Evolutionary conservation across 139 green algal genomes (phyloP).

Genomic region (Chlamydomonas incerta): DNA sequence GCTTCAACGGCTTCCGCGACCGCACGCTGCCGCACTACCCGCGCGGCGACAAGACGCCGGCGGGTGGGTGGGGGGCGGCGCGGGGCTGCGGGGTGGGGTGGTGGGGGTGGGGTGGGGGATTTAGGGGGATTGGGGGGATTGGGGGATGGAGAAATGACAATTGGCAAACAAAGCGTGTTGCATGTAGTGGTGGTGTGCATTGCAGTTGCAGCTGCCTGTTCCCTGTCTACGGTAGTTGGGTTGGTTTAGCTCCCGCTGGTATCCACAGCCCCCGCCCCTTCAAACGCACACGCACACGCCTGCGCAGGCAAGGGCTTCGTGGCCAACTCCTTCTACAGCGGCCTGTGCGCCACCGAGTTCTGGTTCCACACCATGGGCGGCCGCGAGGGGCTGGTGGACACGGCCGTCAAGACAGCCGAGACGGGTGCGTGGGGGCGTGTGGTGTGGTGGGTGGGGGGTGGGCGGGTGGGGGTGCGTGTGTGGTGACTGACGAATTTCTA

Average conservation of each 20-base stretch:
- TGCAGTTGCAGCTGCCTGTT: too few species aligned
- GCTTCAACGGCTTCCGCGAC: slow-evolving; percentile 93
- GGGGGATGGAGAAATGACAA: too few species aligned
- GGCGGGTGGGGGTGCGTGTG: background rate
- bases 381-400: slow-evolving; percentile 96
- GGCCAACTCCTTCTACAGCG: slow-evolving; percentile 95
- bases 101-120: too few species aligned
- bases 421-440: slow-evolving; percentile 61
- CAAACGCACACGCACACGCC: too few species aligned
- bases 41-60: slow-evolving; percentile 62
- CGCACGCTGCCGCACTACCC: slow-evolving; percentile 95
- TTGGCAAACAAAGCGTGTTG: too few species aligned
- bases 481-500: too few species aligned
- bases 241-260: too few species aligned
- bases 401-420: slow-evolving; percentile 98
- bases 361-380: slow-evolving; percentile 99
- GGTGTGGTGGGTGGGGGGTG: background rate
- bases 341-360: slow-evolving; percentile 96
- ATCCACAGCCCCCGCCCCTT: too few species aligned
- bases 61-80: background rate
- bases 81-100: too few species aligned
- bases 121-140: too few species aligned
- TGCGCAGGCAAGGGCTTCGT: slow-evolving; percentile 94
- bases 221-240: too few species aligned
- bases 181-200: too few species aligned